Conservation (phyloP, 164 flowering plant species). For the Vitis rupestris region DNA sequence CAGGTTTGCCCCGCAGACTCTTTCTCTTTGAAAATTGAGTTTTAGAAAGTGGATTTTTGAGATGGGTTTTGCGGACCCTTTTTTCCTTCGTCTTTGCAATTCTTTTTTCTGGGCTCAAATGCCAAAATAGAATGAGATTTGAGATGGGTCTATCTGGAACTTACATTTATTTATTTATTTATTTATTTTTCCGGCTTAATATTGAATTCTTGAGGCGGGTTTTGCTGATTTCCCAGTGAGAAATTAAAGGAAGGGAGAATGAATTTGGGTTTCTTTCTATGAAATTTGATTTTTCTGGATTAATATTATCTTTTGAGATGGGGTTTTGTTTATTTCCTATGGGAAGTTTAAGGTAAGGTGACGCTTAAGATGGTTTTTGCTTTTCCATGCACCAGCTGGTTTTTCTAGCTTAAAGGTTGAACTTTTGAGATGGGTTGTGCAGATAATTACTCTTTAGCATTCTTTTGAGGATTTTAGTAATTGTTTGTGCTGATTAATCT, state of each 20-base stretch:
- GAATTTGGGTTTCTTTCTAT: no score
- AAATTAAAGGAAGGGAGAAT: no score
- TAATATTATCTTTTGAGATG: not conserved
- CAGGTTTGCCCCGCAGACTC: slow-evolving; percentile 44
- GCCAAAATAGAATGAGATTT: no score
- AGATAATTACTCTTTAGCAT: not conserved
- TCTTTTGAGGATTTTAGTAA: not conserved
- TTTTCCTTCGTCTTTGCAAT: not conserved
- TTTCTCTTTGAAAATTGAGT: not conserved
- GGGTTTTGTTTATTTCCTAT: not conserved
- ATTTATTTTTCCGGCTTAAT: no score
- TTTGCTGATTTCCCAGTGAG: no score
- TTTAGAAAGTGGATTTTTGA: no score
- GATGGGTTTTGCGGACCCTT: not conserved
- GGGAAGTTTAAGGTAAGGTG: no score
- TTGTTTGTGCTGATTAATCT: not conserved
- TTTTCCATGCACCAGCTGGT: not conserved
- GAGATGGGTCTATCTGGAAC: no score
- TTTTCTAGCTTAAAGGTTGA: not conserved
- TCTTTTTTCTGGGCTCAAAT: not conserved
- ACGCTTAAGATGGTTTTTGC: no score
- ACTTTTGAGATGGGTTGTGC: not conserved
- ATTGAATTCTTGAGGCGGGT: no score
- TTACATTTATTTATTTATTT: no score
- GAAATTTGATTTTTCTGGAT: not conserved